Evolutionary conservation across 306 rosid species (phyloP).

Genomic region (Gastrolobium villosum): DNA sequence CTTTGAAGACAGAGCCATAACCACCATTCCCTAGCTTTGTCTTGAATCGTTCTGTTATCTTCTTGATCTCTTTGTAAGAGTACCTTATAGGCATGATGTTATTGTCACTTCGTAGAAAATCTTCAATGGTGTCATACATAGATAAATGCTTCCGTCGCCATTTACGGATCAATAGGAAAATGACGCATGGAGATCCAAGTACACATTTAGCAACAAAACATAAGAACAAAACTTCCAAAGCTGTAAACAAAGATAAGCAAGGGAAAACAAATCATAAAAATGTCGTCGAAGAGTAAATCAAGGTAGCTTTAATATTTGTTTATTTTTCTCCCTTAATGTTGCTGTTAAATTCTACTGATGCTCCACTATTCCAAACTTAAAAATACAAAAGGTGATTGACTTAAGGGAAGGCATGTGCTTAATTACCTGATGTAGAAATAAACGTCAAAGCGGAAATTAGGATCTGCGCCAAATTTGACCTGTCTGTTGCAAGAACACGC

Average conservation of each 20-base stretch:
- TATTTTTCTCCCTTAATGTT: too few relatives aligned
- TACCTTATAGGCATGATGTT: slow-evolving; percentile 39
- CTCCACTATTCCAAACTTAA: too few relatives aligned
- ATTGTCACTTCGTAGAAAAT: slow-evolving; percentile 29
- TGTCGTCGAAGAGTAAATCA: neutral
- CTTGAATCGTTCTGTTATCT: slow-evolving; percentile 14
- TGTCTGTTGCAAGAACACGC: neutral
- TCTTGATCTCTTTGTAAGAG: slow-evolving; percentile 44
- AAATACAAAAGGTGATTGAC: neutral
- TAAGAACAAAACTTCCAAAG: rapidly evolving
- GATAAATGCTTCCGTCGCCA: slow-evolving; percentile 49
- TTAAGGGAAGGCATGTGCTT: neutral
- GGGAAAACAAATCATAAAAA: neutral
- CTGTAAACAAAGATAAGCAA: neutral
- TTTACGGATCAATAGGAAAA: slow-evolving; percentile 5
- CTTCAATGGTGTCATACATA: slow-evolving; percentile 32
- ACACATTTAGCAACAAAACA: neutral
- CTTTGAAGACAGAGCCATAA: slow-evolving; percentile 39
- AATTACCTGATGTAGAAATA: too few relatives aligned
- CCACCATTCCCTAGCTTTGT: slow-evolving; percentile 41
- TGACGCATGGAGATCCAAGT: neutral
- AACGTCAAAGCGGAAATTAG: too few relatives aligned
- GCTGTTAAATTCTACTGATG: neutral
- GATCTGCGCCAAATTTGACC: too few relatives aligned
- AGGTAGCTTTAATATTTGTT: too few relatives aligned